These are phyloP conservation scores for Letharia columbiana DNA, from an alignment of 495 filamentous ascomycete species.

Conservation along the genomic window DNA sequence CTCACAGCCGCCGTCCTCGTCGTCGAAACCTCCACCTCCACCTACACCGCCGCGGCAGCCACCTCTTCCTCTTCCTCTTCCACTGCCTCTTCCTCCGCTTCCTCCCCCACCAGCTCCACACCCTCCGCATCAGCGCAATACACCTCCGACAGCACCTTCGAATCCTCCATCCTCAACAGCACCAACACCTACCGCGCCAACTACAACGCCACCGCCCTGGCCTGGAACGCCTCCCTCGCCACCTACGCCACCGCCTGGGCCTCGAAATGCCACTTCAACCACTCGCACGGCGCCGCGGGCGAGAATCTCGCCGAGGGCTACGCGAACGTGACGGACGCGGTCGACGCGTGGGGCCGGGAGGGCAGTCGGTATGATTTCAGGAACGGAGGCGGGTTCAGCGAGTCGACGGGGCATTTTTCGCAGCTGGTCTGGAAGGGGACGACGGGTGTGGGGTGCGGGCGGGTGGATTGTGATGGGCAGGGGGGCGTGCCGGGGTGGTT, in stretches of 20 bases:
- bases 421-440: slow-evolving; percentile 75
- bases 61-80: neutral
- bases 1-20: slow-evolving; percentile 5
- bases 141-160: slow-evolving; percentile 41
- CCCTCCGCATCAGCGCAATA: slow-evolving; percentile 39
- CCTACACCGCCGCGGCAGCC: slow-evolving; percentile 3
- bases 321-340: slow-evolving; percentile 46
- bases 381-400: slow-evolving; percentile 42
- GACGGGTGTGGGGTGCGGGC: slow-evolving; percentile 59
- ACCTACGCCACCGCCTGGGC: slow-evolving; percentile 47
- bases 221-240: slow-evolving; percentile 59
- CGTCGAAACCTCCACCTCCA: slow-evolving; percentile 11
- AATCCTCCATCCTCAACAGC: slow-evolving; percentile 50
- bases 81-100: slow-evolving; percentile 1
- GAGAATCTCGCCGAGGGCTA: slow-evolving; percentile 73
- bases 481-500: slow-evolving; percentile 50
- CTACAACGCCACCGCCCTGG: slow-evolving; percentile 53
- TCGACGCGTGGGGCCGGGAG: slow-evolving; percentile 65
- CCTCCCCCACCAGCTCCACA: slow-evolving; percentile 7
- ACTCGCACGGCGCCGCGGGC: slow-evolving; percentile 60
- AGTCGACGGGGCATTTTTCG: slow-evolving; percentile 74
- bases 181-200: slow-evolving; percentile 59
- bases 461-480: slow-evolving; percentile 46
- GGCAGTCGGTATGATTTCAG: slow-evolving; percentile 49
- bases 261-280: slow-evolving; percentile 49